Base-by-base conservation (phyloP, 257 asterid species). In the Capsicum baccatum region DNA sequence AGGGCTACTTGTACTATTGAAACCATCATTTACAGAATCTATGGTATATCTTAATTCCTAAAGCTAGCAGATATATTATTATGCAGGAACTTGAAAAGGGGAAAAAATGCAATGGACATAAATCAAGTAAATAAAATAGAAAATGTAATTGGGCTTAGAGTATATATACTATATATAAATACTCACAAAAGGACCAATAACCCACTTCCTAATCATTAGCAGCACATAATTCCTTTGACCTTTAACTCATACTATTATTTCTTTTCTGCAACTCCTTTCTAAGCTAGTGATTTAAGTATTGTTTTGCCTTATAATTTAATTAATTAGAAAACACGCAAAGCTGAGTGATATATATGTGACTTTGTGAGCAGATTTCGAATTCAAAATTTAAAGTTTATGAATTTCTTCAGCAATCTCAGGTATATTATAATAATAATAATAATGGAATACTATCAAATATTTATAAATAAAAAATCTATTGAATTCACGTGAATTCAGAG, bases 171-270 rank as follows among this genome's bases (percentile, higher is more conserved):
- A 76, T 8, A 76, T 8, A 52, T 26, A 12, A 50, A 76, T 52
- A 76, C 1, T 3, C 3, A 21, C 39, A 13, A 42, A 50, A 52
- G 26, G 42, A 13, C 81, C 81, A 26, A 26, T 52, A 76, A 54
- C 26, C 63, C 81, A 76, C 26, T 76, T 26, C 81, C 63, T 76
- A 76, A 76, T 76, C 81, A 76, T 76, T 76, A 76, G 48, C 11
- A 76, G 48, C 81, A 14, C 63, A 76, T 76, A 26, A 26, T 26
- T 52, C 60, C 5, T 74, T 74, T 74, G 47, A 74, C 62, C 13
- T 50, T 52, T 74, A 19, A 68, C 50, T 67, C 12, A 14, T 67
- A 6, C 10, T 55, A 56, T 14, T 8, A 8, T n/a, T 10, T 4
- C 11, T 11, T 26, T 63, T 6, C 14, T 50, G 42, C 42, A 48